Conservation (phyloP, 2,329 filamentous ascomycete genomes). For the Ascochyta lentis region DNA sequence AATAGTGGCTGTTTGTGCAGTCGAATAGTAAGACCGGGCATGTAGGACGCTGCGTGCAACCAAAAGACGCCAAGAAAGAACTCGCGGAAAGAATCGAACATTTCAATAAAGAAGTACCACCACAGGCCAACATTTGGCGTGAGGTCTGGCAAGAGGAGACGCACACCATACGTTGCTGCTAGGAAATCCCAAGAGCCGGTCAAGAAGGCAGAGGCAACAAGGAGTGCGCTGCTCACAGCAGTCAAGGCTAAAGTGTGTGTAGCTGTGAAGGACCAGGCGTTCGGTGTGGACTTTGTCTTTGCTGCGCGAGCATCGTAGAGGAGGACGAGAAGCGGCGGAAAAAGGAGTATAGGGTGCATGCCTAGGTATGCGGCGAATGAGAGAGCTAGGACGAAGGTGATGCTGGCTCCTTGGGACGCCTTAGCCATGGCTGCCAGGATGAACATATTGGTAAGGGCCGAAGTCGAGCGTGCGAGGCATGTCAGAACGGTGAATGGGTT, state of each 20-base stretch:
- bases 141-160: constrained; percentile 87
- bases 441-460: constrained; percentile 85
- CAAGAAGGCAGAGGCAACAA: constrained; percentile 75
- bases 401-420: constrained; percentile 73
- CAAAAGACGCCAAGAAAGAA: constrained; percentile 99
- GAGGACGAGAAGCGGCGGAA: constrained; percentile 81
- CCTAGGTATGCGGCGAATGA: constrained; percentile 90
- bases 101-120: constrained; percentile 99
- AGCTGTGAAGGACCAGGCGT: constrained; percentile 59
- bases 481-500: constrained; percentile 93
- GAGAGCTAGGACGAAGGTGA: constrained; percentile 82
- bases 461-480: constrained; percentile 88
- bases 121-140: constrained; percentile 95
- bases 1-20: constrained; percentile 86
- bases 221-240: constrained; percentile 58
- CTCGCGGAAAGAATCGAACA: constrained; percentile 96
- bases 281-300: constrained; percentile 38
- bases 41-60: constrained; percentile 91
- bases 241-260: constrained; percentile 62
- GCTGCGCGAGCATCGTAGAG: constrained; percentile 62
- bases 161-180: constrained; percentile 87
- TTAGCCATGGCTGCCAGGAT: constrained; percentile 84
- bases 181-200: constrained; percentile 89
- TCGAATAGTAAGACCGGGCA: constrained; percentile 82
- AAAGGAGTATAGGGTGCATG: constrained; percentile 86